phyloP scores from a whole-genome alignment of 768 basidiomycete species.

The Gelatoporia subvermispora region DNA sequence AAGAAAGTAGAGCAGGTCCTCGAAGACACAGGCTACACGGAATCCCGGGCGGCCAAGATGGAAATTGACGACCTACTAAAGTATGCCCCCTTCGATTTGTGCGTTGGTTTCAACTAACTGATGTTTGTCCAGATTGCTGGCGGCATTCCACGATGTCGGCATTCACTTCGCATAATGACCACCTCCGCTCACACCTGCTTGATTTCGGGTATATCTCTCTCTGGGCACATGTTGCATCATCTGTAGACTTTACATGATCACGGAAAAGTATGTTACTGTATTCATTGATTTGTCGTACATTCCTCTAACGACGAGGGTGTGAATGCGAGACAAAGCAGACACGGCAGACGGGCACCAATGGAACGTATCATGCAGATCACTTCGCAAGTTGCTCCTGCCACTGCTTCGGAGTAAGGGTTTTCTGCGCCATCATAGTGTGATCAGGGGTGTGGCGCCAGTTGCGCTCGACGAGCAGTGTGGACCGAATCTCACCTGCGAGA shows the following conservation, averaged over 20 bases:
- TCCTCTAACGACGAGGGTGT: neutral
- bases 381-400: constrained; percentile 47
- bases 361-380: neutral
- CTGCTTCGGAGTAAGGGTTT: constrained; percentile 69
- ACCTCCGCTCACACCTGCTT: constrained; percentile 10
- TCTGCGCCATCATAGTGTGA: constrained; percentile 35
- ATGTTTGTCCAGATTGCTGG: constrained; percentile 46
- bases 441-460: too few species aligned
- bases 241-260: neutral
- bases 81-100: constrained; percentile 36
- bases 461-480: neutral
- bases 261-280: constrained; percentile 1
- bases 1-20: constrained; percentile 69
- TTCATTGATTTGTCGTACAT: neutral
- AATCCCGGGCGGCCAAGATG: constrained; percentile 89
- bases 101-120: neutral
- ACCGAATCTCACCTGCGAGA: constrained; percentile 63
- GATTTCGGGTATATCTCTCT: too few species aligned
- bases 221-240: neutral
- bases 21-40: constrained; percentile 62
- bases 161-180: constrained; percentile 59
- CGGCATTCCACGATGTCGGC: constrained; percentile 70
- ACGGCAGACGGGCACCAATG: neutral
- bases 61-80: constrained; percentile 86
- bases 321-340: neutral